Percentiles rank a stretch among this genome's conserved stretches.
phyloP scores from a whole-genome alignment of 2,329 filamentous ascomycete species.

The Claviceps capensis region DNA sequence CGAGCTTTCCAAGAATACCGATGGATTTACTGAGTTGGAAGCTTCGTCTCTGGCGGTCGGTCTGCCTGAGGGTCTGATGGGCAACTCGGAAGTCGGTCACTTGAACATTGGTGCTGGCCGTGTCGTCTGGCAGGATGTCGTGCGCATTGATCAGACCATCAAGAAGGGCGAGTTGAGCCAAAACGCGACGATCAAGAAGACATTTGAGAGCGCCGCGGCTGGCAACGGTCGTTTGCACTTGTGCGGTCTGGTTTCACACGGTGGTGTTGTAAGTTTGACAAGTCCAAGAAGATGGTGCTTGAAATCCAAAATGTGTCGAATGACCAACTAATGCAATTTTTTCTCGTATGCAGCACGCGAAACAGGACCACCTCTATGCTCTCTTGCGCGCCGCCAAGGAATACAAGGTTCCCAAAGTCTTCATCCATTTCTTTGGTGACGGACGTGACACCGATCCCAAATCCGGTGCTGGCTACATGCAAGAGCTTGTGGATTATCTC shows the following conservation, averaged over 20 bases:
- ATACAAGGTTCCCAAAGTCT: conserved; percentile 76
- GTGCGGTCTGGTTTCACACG: conserved; percentile 83
- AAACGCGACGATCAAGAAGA: conserved; percentile 61
- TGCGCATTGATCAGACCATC: conserved; percentile 87
- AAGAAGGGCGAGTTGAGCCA: conserved; percentile 70
- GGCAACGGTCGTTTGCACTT: conserved; percentile 89
- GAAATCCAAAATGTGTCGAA: neutral
- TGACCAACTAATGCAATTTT: neutral
- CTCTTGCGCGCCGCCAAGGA: conserved; percentile 85
- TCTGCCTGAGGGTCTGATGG: conserved; percentile 93
- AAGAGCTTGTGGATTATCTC: conserved; percentile 66
- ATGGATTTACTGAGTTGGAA: conserved; percentile 85
- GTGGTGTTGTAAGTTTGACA: conserved; percentile 56
- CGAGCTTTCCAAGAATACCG: conserved; percentile 64
- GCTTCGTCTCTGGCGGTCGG: conserved; percentile 93
- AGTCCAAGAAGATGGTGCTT: conserved; percentile 15
- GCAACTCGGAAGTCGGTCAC: conserved; percentile 96
- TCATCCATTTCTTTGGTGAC: conserved; percentile 98
- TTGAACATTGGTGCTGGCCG: conserved; percentile 95
- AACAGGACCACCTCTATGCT: conserved; percentile 84
- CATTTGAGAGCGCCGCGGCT: conserved; percentile 67
- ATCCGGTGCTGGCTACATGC: conserved; percentile 76
- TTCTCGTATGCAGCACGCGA: conserved; percentile 51
- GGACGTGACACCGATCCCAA: conserved; percentile 97
- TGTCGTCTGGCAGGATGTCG: conserved; percentile 97